Percentiles rank a stretch among this genome's conserved stretches.
Evolutionary conservation across 2,329 filamentous ascomycete genomes (phyloP).

Genomic region (Calonectria ilicicola): DNA sequence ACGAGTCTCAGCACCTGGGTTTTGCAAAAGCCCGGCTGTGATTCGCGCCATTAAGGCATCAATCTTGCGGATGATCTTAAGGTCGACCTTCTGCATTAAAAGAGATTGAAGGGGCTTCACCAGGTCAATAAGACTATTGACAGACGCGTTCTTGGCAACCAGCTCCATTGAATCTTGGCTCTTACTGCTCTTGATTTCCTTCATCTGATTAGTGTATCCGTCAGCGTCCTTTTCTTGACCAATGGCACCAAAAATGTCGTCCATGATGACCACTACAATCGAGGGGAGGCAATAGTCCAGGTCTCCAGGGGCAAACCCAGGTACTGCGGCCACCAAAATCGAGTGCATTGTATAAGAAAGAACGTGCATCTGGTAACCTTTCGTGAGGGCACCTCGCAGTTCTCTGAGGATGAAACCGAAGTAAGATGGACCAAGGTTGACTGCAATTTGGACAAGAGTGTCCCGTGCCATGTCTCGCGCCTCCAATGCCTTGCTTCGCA

Average conservation of each 20-base stretch:
- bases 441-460: constrained; percentile 86
- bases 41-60: constrained; percentile 90
- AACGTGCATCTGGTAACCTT: constrained; percentile 94
- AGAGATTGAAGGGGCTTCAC: constrained; percentile 83
- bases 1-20: constrained; percentile 80
- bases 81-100: constrained; percentile 84
- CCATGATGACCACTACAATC: constrained; percentile 90
- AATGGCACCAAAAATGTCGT: constrained; percentile 93
- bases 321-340: constrained; percentile 81
- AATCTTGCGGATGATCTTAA: constrained; percentile 87
- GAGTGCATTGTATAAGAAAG: constrained; percentile 95
- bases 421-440: constrained; percentile 82
- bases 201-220: constrained; percentile 94
- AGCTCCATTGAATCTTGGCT: constrained; percentile 98
- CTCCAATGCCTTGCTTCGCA: constrained; percentile 89
- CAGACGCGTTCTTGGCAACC: constrained; percentile 83
- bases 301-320: constrained; percentile 82
- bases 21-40: constrained; percentile 84
- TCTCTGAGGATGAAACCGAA: constrained; percentile 96
- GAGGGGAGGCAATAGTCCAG: constrained; percentile 87
- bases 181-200: constrained; percentile 98
- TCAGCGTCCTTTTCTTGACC: constrained; percentile 98
- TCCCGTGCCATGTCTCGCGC: constrained; percentile 91
- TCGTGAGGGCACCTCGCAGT: constrained; percentile 82
- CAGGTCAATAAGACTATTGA: constrained; percentile 79